Evolutionary conservation across 257 asterid genomes (phyloP), one percentile per base, ranked within the genome.

Genomic region (Linaria vulgaris): DNA sequence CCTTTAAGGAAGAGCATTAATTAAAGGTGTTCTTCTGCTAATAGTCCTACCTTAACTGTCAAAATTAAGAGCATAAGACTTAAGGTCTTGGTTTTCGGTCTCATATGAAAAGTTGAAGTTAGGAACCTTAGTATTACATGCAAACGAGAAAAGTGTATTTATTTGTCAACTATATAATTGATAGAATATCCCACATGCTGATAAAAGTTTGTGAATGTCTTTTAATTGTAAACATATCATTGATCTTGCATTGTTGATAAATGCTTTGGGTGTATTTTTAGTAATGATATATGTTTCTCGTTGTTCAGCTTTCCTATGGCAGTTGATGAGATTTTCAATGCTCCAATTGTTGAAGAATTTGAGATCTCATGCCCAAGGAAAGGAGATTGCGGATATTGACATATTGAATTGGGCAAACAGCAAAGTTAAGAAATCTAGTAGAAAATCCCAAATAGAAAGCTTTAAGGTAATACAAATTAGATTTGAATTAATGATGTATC

Each of bases 251-350:
- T 9, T 1, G 60, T 37, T 34, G 21, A 14, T 22, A 52, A 41
- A n/a, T n/a, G 17, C 55, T 16, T 23, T 12, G 20, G 10, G n/a
- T 55, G 23, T 53, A 3, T 11, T 47, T 12, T 41, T 1, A 13
- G 6, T 58, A 56, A 66, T 63, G 9, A 47, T 45, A 38, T 53
- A 45, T 63, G 31, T 30, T 53, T 51, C 24, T 70, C 19, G 53
- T 48, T 53, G 25, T 55, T 41, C 82, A 88, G 97, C 98, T 11
- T 82, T 79, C 67, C 70, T 92, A 39, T 92, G 98, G 97, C 96
- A 89, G 87, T 72, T 92, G 73, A 89, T 92, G 98, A 85, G 98
- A 79, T 89, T 85, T 73, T 78, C 78, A 27, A 87, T 92, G 97
- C 97, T 92, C 76, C 94, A 83, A 78, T 69, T 92, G 39, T 48